These are phyloP conservation scores for Trifolium repens DNA, from an alignment of 306 rosid genomes.

Conservation along the genomic window DNA sequence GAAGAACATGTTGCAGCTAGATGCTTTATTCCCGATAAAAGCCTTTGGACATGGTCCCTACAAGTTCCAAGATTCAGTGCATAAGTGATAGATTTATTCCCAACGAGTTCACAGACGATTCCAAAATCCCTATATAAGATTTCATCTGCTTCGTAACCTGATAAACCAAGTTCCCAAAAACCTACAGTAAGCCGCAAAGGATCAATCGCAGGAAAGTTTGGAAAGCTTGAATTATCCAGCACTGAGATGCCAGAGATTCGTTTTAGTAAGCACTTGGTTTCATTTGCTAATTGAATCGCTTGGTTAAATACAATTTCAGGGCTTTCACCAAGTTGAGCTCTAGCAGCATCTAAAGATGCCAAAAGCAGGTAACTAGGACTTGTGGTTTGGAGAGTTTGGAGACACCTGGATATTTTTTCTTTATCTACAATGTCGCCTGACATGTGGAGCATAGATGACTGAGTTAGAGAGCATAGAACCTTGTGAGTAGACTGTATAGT, in stretches of 20 bases:
- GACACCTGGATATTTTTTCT: conserved; percentile 69
- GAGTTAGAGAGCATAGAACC: conserved; percentile 86
- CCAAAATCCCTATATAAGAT: conserved; percentile 59
- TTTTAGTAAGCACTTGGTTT: conserved; percentile 53
- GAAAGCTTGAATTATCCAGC: conserved; percentile 58
- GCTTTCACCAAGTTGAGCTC: conserved; percentile 78
- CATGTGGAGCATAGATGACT: conserved; percentile 91
- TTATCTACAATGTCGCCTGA: conserved; percentile 62
- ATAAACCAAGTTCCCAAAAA: conserved; percentile 74
- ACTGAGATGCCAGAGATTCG: conserved; percentile 61
- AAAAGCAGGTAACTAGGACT: conserved; percentile 92
- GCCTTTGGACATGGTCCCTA: conserved; percentile 66
- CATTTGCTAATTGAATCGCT: conserved; percentile 61
- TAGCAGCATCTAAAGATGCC: conserved; percentile 90
- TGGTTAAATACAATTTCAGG: conserved; percentile 59
- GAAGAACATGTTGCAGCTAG: conserved; percentile 45
- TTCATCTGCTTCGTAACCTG: conserved; percentile 84
- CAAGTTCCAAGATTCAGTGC: conserved; percentile 78
- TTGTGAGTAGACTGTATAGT: conserved; percentile 81
- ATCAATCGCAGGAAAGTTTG: conserved; percentile 56
- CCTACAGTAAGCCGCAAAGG: conserved; percentile 82
- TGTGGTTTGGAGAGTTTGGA: conserved; percentile 83
- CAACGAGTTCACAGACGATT: conserved; percentile 80
- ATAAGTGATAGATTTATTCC: conserved; percentile 65
- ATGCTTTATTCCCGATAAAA: conserved; percentile 65